Evolutionary conservation across 768 basidiomycete species (phyloP).

Genomic region (Russula ochroleuca): DNA sequence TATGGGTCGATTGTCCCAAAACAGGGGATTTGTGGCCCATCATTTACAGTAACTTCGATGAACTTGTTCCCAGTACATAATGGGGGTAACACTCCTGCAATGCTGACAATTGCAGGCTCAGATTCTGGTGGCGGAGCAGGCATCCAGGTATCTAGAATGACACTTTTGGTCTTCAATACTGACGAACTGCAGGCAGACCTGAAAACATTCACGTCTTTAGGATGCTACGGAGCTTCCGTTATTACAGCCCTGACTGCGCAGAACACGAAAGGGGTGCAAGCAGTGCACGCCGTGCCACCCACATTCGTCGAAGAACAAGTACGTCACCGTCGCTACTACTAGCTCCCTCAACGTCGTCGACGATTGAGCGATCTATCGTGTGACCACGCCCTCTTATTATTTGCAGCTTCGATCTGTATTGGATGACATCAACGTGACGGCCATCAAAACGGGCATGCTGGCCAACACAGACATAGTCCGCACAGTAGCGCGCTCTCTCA

Average conservation of each 20-base stretch:
- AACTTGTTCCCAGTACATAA: neutral
- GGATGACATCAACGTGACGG: constrained; percentile 62
- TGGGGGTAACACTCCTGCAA: constrained; percentile 29
- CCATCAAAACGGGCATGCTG: constrained; percentile 91
- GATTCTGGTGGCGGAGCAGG: constrained; percentile 87
- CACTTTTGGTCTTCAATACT: neutral
- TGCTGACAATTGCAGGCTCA: constrained; percentile 75
- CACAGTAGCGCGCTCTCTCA: constrained; percentile 53
- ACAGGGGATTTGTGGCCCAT: neutral
- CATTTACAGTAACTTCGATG: neutral
- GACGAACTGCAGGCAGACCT: constrained; percentile 63
- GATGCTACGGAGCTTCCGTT: constrained; percentile 76
- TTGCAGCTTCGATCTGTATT: constrained; percentile 64
- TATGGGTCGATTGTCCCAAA: neutral
- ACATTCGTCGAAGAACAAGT: constrained; percentile 75
- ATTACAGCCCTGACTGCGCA: constrained; percentile 87
- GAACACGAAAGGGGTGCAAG: constrained; percentile 82
- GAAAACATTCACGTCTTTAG: constrained; percentile 74
- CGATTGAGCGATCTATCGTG: too few species aligned
- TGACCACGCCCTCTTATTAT: too few species aligned
- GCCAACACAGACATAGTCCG: constrained; percentile 52
- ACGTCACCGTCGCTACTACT: constrained; percentile 24
- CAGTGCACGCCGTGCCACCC: constrained; percentile 60
- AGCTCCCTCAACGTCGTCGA: neutral
- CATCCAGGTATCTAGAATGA: constrained; percentile 62